Evolutionary conservation across 805 yeast genomes (phyloP), one percentile per base, ranked within the genome.

Genomic region (Metschnikowia arizonensis): DNA sequence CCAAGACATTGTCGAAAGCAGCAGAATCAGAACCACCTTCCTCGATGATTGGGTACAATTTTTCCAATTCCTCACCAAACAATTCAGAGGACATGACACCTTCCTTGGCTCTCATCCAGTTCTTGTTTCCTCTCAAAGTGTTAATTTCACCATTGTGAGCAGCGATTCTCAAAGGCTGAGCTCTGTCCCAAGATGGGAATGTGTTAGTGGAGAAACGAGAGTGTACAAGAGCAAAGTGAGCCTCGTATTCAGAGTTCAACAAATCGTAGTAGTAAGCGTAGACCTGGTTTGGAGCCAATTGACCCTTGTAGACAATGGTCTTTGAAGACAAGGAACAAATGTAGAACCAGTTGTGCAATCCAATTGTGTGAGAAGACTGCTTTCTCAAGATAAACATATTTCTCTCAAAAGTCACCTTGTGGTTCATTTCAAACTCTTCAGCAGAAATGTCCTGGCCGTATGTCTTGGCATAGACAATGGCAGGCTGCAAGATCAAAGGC

Each of bases 141-240:
- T 91, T 91, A 66, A 91, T 93, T 70, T 91, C 99, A 76, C 99
- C 99, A 66, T 91, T 91, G 72, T 91, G 99, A 32, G 99, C 99
- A 26, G 96, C 88, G 85, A 95, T 84, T 66, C 98, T 78, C 61
- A 91, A 77, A 40, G 99, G 99, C 70, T 91, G 99, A 19, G 99
- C 98, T 69, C 99, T 82, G 70, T 93, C 99, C 99, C 99, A 91
- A n/a, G 97, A 88, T 39, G 99, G 99, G 81, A 91, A 91, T 40
- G 99, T 91, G 68, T 91, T 91, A 26, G 99, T 91, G 47, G 97
- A 89, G 76, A 91, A 91, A 65, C 99, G 82, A 19, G 98, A 90
- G 72, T 91, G 99, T 42, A 91, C 98, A 33, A 91, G 77, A 12
- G 97, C 96, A 75, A 93, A 88, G 63, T 90, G 97, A 37, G 95